Percentiles rank a stretch among this genome's conserved stretches.
These are phyloP conservation scores for Taxawa tesnikishii DNA, from an alignment of 2,329 filamentous ascomycete species.

Conservation along the genomic window DNA sequence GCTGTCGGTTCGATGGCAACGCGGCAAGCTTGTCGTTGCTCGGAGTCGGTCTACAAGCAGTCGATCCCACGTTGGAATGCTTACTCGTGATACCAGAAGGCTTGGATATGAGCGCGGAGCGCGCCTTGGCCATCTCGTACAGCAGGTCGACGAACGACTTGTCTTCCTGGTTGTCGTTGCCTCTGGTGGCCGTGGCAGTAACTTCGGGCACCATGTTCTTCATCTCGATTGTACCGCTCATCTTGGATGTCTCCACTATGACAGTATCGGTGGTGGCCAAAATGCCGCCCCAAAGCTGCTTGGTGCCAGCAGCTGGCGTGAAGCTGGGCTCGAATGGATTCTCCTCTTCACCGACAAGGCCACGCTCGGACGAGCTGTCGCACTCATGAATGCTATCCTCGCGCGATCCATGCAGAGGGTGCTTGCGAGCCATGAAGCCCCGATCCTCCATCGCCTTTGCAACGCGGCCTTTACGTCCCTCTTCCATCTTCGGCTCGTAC, in stretches of 20 bases:
- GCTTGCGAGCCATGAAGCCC: conserved; percentile 7
- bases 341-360: conserved; percentile 8
- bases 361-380: conserved; percentile 10
- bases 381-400: conserved; percentile 13
- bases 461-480: conserved; percentile 5
- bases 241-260: conserved; percentile 12
- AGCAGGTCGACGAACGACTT: conserved; percentile 27
- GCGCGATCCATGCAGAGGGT: conserved; percentile 1
- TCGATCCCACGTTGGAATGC: too few species aligned
- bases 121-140: conserved; percentile 9
- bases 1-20: too few species aligned
- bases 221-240: conserved; percentile 15
- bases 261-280: conserved; percentile 23
- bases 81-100: too few species aligned
- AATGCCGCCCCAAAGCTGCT: conserved; percentile 21
- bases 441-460: conserved; percentile 8
- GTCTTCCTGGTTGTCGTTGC: conserved; percentile 25
- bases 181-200: conserved; percentile 10
- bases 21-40: too few species aligned
- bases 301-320: conserved; percentile 2
- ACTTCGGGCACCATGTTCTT: conserved; percentile 10
- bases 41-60: too few species aligned
- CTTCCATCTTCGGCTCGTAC: conserved; percentile 6
- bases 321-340: conserved; percentile 2
- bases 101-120: background rate